These are phyloP conservation scores for Colletotrichum trifolii DNA, from an alignment of 2,329 filamentous ascomycete genomes.

Conservation along the genomic window DNA sequence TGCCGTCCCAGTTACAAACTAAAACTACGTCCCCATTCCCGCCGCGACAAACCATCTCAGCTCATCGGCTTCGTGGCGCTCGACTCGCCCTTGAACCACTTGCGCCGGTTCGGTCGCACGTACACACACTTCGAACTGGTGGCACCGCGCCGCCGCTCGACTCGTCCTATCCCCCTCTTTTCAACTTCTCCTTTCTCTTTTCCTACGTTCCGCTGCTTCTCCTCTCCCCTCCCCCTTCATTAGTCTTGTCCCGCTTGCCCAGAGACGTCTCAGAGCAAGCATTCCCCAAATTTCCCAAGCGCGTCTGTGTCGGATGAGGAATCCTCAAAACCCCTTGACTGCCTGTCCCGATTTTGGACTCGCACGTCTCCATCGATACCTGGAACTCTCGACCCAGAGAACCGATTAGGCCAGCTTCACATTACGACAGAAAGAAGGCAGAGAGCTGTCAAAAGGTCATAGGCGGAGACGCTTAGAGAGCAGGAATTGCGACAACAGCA, in stretches of 20 bases:
- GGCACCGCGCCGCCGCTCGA: conserved; percentile 21
- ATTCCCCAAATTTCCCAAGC: not conserved
- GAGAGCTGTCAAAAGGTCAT: not conserved
- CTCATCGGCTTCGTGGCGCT: conserved; percentile 25
- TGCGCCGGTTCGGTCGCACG: conserved; percentile 25
- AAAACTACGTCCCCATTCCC: conserved; percentile 34
- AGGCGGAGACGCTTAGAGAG: not conserved
- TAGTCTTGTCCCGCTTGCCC: not conserved
- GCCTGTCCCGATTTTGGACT: conserved; percentile 31
- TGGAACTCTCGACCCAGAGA: too few relatives aligned
- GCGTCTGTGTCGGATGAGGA: conserved; percentile 23
- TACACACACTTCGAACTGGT: conserved; percentile 27
- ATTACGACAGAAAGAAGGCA: too few relatives aligned
- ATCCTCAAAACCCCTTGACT: conserved; percentile 33
- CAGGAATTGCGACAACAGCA: not conserved
- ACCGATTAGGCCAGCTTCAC: too few relatives aligned
- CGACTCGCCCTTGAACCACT: conserved; percentile 31
- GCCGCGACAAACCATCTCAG: conserved; percentile 29
- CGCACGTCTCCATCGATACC: conserved; percentile 10
- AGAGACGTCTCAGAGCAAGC: not conserved
- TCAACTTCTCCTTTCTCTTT: not conserved
- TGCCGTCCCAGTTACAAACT: conserved; percentile 6
- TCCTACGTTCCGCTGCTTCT: conserved; percentile 8
- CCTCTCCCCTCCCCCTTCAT: conserved; percentile 18
- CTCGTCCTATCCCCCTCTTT: conserved; percentile 11